Conservation (phyloP, 139 green algal species). For the Protoeuglena noctilucae region DNA sequence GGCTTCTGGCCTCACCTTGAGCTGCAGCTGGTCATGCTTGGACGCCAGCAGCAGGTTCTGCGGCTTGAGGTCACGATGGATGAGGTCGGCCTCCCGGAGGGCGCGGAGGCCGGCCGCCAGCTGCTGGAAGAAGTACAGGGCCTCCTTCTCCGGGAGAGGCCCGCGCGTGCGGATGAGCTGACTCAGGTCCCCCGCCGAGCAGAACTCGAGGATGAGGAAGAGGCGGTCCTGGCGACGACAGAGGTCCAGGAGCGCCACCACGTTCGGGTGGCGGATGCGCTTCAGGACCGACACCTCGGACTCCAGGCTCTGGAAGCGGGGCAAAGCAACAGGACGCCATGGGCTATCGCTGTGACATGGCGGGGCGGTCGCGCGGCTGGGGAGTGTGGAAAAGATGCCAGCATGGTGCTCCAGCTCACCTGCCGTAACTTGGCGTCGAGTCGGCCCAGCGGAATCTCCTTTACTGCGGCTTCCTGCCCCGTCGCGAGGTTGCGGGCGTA, state of each 20-base stretch:
- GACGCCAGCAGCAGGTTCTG: conserved; percentile 78
- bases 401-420: too few species aligned
- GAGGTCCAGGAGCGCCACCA: conserved; percentile 66
- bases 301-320: conserved; percentile 61
- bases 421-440: conserved; percentile 73
- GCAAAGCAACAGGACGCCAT: too few species aligned
- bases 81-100: conserved; percentile 63
- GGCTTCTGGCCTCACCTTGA: neutral
- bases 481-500: conserved; percentile 36
- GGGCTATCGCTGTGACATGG: too few species aligned
- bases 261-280: conserved; percentile 62
- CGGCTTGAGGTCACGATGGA: conserved; percentile 95
- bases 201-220: conserved; percentile 88
- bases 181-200: conserved; percentile 73
- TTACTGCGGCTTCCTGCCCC: conserved; percentile 59
- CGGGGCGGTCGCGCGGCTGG: too few species aligned
- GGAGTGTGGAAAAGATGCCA: too few species aligned
- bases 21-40: conserved; percentile 18
- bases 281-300: conserved; percentile 73
- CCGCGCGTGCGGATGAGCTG: conserved; percentile 42
- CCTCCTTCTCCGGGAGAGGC: conserved; percentile 35
- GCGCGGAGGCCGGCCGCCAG: conserved; percentile 66
- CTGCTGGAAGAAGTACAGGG: conserved; percentile 64
- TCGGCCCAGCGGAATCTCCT: conserved; percentile 72
- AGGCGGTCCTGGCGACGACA: conserved; percentile 13